These are phyloP conservation scores for Pseudevernia furfuracea DNA, from an alignment of 495 filamentous ascomycete species.

Conservation along the genomic window DNA sequence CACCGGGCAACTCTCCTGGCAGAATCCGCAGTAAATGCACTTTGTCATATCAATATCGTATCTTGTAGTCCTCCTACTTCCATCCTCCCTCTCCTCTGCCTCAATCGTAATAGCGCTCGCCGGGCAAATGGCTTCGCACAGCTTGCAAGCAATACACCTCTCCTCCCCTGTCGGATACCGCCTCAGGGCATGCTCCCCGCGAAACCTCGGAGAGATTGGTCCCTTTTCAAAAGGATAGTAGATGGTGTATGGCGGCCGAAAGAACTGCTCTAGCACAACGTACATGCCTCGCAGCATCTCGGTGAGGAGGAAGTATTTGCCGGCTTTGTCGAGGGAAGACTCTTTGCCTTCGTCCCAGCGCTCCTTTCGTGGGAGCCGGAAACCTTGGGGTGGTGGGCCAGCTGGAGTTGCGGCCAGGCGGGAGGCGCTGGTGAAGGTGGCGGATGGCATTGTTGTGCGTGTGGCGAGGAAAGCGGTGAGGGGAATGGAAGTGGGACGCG, in stretches of 20 bases:
- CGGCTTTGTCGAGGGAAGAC: slow-evolving; percentile 69
- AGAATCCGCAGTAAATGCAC: slow-evolving; percentile 99
- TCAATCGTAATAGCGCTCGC: slow-evolving; percentile 97
- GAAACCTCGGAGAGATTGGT: slow-evolving; percentile 94
- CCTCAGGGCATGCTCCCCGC: slow-evolving; percentile 91
- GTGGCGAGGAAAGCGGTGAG: slow-evolving; percentile 30
- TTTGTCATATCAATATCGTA: slow-evolving; percentile 99
- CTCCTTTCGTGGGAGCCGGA: slow-evolving; percentile 60
- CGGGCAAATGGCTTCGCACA: slow-evolving; percentile 97
- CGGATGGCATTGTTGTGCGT: slow-evolving; percentile 35
- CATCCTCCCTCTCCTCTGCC: slow-evolving; percentile 94
- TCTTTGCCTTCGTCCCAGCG: slow-evolving; percentile 66
- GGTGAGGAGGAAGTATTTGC: slow-evolving; percentile 84
- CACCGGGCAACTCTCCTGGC: slow-evolving; percentile 97
- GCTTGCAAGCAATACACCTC: slow-evolving; percentile 98
- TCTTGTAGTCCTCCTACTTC: slow-evolving; percentile 84
- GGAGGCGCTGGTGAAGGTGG: slow-evolving; percentile 57
- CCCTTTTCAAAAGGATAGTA: slow-evolving; percentile 99
- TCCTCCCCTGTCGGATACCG: slow-evolving; percentile 96
- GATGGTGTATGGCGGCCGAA: slow-evolving; percentile 95
- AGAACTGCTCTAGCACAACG: slow-evolving; percentile 94
- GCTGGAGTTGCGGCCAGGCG: slow-evolving; percentile 57
- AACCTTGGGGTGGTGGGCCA: slow-evolving; percentile 68
- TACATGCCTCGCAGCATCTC: slow-evolving; percentile 98
- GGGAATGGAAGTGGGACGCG: slow-evolving; percentile 35